A percentile compares a stretch with the other conserved stretches of the same genome.
Evolutionary conservation across 2,329 filamentous ascomycete genomes (phyloP).

Genomic region (Bimuria novae-zelandiae): DNA sequence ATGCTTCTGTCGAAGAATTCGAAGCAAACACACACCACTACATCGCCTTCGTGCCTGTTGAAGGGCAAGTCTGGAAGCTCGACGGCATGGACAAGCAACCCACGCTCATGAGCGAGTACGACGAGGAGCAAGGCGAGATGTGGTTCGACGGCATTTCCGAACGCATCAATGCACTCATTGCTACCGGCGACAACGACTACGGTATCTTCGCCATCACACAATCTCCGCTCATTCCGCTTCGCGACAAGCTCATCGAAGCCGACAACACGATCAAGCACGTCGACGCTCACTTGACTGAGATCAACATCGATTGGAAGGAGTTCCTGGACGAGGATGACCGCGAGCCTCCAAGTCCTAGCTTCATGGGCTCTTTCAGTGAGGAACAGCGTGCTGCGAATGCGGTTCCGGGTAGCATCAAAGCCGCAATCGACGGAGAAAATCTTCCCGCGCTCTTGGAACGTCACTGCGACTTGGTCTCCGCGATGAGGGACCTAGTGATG

Average conservation of each 20-base stretch:
- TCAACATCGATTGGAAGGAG: conserved; percentile 51
- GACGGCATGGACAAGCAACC: conserved; percentile 81
- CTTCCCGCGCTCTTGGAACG: conserved; percentile 26
- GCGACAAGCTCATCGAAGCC: conserved; percentile 50
- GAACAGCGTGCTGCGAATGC: conserved; percentile 18
- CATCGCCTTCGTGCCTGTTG: conserved; percentile 80
- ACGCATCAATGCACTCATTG: conserved; percentile 70
- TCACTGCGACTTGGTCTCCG: conserved; percentile 16
- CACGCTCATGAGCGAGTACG: conserved; percentile 59
- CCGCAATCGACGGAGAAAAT: conserved; percentile 25
- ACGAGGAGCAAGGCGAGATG: conserved; percentile 44
- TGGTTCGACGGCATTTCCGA: conserved; percentile 71
- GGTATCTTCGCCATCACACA: conserved; percentile 76
- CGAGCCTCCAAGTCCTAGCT: conserved; percentile 12
- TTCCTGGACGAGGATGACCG: conserved; percentile 39
- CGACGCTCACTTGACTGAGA: conserved; percentile 46
- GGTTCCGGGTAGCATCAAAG: conserved; percentile 16
- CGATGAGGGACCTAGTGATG: conserved; percentile 36
- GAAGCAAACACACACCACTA: conserved; percentile 79
- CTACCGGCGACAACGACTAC: conserved; percentile 70
- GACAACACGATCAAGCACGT: conserved; percentile 51
- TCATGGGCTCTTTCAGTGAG: conserved; percentile 24
- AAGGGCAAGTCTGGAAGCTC: conserved; percentile 81
- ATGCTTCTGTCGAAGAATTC: conserved; percentile 52
- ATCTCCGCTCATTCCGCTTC: conserved; percentile 62